Evolutionary conservation across 1,139 yeast genomes (phyloP), one percentile per base, ranked within the genome.

Genomic region (Meyerozyma carpophila): DNA sequence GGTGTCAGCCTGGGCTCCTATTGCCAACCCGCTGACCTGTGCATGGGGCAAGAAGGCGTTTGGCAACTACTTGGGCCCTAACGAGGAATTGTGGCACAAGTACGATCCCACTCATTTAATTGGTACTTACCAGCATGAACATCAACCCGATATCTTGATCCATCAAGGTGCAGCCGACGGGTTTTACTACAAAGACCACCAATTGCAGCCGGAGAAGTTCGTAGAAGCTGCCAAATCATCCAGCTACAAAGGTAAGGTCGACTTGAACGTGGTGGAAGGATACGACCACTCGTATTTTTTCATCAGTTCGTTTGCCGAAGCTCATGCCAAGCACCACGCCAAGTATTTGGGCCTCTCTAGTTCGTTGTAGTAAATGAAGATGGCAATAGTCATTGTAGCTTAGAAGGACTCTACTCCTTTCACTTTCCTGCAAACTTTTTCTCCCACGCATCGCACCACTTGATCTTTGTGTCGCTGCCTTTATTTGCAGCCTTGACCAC

Each of bases 231-330:
- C 85, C 2, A 63, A 74, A 52, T 75, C 75, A 43, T 68, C 85
- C 1, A 62, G 65, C 9, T 83, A 83, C 66, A 79, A 78, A 46
- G 86, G 82, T 3, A 73, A 79, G 44, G 73, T 91, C 47, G 70
- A 77, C 39, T 63, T 88, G 46, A 68, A 81, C 32, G 61, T 81
- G 40, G 96, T 79, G 26, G 91, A 86, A 3, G 96, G 93, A 2
- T 91, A 83, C 58, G 97, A 93, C 58, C 98, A 93, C 59, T 84
- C 91, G 43, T 93, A 91, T 68, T 93, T 78, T 63, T 93, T 90
- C 62, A 77, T 93, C 48, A 77, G 94, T 46, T 66, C 89, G 0
- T 91, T 90, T 62, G 87, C 85, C 21, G 85, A 79, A 47, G 89
- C 83, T 40, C 98, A 93, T 60, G 90, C 95, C 39, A 79, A 77